Evolutionary conservation across 2,329 filamentous ascomycete species (phyloP).

Genomic region (Phialocephala sp.): DNA sequence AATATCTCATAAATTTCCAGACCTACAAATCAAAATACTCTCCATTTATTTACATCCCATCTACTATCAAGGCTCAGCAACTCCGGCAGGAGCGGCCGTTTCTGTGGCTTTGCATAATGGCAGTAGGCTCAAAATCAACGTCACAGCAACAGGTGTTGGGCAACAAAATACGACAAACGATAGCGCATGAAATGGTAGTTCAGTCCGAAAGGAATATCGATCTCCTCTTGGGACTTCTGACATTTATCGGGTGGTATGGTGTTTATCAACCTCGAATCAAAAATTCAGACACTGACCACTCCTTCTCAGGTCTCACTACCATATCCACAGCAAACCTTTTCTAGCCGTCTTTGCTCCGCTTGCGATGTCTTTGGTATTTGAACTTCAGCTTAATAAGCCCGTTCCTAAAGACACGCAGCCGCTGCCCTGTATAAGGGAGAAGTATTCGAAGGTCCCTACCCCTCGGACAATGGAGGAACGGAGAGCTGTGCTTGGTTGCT

Average conservation of each 20-base stretch:
- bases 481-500: slow-evolving; percentile 55
- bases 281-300: neutral
- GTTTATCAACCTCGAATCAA: neutral
- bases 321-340: slow-evolving; percentile 24
- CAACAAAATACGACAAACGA: slow-evolving; percentile 49
- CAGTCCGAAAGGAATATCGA: slow-evolving; percentile 58
- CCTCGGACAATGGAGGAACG: slow-evolving; percentile 55
- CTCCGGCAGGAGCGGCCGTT: slow-evolving; percentile 53
- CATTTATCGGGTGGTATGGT: neutral
- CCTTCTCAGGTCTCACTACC: slow-evolving; percentile 44
- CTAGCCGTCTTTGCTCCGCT: slow-evolving; percentile 26
- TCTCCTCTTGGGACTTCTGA: slow-evolving; percentile 56
- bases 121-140: slow-evolving; percentile 51
- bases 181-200: slow-evolving; percentile 54
- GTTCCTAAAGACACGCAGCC: slow-evolving; percentile 23
- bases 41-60: slow-evolving; percentile 52
- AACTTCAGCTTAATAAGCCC: slow-evolving; percentile 27
- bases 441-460: slow-evolving; percentile 11
- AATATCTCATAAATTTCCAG: slow-evolving; percentile 50
- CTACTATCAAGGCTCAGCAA: slow-evolving; percentile 45
- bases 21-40: slow-evolving; percentile 49
- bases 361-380: slow-evolving; percentile 27
- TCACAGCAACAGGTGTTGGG: slow-evolving; percentile 48
- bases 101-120: slow-evolving; percentile 56
- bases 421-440: slow-evolving; percentile 1